phyloP scores from a whole-genome alignment of 2,329 filamentous ascomycete genomes.

The Pyrenophora graminea region DNA sequence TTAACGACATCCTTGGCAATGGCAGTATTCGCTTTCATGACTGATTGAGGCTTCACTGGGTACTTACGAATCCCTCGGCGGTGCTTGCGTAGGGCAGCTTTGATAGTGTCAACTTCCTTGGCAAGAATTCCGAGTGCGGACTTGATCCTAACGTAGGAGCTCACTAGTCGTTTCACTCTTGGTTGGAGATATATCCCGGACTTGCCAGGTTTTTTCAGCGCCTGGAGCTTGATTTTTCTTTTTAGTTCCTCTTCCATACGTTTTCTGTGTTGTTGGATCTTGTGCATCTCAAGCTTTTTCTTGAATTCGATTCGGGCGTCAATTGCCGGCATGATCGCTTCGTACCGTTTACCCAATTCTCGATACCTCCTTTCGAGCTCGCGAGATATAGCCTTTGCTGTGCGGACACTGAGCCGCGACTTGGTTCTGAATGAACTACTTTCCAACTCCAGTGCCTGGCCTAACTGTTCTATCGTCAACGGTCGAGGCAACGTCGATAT shows the following conservation, averaged over 20 bases:
- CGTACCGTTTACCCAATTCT: neutral
- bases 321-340: neutral
- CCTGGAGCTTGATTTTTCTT: too few species aligned
- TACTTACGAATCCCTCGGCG: neutral
- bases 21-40: too few species aligned
- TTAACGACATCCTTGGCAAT: too few species aligned
- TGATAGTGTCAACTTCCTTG: neutral
- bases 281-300: neutral
- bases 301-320: neutral
- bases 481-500: neutral
- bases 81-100: neutral
- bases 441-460: too few species aligned
- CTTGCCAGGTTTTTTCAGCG: too few species aligned
- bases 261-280: too few species aligned
- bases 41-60: too few species aligned
- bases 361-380: neutral
- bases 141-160: too few species aligned
- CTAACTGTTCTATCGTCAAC: neutral
- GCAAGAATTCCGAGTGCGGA: neutral
- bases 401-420: slow-evolving; percentile 2
- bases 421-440: too few species aligned
- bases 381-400: slow-evolving; percentile 4
- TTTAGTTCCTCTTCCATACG: too few species aligned
- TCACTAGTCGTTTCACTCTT: too few species aligned
- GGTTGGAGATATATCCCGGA: too few species aligned